Conservation (phyloP, 441 rosid genomes). For the Corymbia calophylla region DNA sequence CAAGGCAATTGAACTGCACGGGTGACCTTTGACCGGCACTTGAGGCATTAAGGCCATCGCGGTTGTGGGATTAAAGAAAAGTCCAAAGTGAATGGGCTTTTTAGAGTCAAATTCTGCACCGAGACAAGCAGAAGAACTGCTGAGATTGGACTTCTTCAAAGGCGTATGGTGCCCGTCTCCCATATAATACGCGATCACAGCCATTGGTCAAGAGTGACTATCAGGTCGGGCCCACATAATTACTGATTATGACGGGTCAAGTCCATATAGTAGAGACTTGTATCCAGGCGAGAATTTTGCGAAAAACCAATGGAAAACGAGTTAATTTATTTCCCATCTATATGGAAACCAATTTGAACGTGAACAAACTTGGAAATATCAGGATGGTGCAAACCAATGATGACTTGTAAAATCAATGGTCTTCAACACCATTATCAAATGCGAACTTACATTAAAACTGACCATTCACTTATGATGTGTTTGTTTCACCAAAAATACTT, state of each 20-base stretch:
- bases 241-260: neutral
- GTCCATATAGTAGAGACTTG: too few relatives aligned
- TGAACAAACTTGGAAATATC: neutral
- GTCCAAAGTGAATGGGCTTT: neutral
- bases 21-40: neutral
- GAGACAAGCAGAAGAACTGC: neutral
- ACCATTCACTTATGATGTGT: too few relatives aligned
- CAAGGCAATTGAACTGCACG: neutral
- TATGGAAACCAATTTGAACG: neutral
- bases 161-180: too few relatives aligned
- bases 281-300: neutral
- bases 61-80: neutral
- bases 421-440: neutral
- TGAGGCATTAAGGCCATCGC: neutral
- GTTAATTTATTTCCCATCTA: neutral
- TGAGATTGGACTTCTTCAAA: too few relatives aligned
- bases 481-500: too few relatives aligned
- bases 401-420: neutral
- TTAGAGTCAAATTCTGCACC: neutral
- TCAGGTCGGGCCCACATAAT: neutral
- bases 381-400: neutral
- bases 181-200: too few relatives aligned
- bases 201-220: too few relatives aligned
- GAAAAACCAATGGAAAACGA: neutral
- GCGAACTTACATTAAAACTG: neutral